phyloP scores from a whole-genome alignment of 768 basidiomycete genomes.

The Tulasnella sp. region DNA sequence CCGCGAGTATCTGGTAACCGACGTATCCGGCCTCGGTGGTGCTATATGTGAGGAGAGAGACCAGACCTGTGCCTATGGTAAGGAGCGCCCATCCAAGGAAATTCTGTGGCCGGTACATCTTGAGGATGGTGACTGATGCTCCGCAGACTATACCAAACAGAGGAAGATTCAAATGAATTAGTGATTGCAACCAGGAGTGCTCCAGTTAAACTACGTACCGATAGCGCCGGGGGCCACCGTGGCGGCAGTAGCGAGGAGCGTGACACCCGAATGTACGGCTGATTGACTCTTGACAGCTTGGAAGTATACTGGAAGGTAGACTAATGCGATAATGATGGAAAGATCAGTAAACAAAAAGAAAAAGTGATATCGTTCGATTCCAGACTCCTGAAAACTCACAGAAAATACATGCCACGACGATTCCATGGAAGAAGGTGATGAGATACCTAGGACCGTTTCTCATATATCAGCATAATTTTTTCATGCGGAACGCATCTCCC shows the following conservation, averaged over 20 bases:
- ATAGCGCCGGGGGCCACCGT: slow-evolving; percentile 34
- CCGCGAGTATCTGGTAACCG: slow-evolving; percentile 15
- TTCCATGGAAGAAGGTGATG: slow-evolving; percentile 24
- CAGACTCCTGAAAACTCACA: slow-evolving; percentile 12
- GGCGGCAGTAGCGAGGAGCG: slow-evolving; percentile 31
- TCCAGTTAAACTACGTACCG: slow-evolving; percentile 2
- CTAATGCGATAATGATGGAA: slow-evolving; percentile 2
- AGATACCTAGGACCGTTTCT: slow-evolving; percentile 20
- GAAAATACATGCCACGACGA: not conserved
- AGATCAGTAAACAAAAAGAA: not conserved
- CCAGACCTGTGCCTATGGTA: slow-evolving; percentile 29
- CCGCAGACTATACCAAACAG: slow-evolving; percentile 20
- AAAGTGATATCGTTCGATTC: not conserved
- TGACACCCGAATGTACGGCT: slow-evolving; percentile 32
- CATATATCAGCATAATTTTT: not conserved
- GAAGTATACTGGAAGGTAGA: slow-evolving; percentile 26
- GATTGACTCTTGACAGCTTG: slow-evolving; percentile 31
- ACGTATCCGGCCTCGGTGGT: slow-evolving; percentile 12
- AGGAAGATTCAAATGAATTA: slow-evolving; percentile 32
- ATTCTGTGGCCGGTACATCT: slow-evolving; percentile 32
- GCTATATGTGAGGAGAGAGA: slow-evolving; percentile 20
- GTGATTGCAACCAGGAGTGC: not conserved
- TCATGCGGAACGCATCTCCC: not conserved
- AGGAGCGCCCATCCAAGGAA: slow-evolving; percentile 31
- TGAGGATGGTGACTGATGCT: not conserved